Evolutionary conservation across 345 rosid genomes (phyloP).

Genomic region (Eutrema heterophyllum): DNA sequence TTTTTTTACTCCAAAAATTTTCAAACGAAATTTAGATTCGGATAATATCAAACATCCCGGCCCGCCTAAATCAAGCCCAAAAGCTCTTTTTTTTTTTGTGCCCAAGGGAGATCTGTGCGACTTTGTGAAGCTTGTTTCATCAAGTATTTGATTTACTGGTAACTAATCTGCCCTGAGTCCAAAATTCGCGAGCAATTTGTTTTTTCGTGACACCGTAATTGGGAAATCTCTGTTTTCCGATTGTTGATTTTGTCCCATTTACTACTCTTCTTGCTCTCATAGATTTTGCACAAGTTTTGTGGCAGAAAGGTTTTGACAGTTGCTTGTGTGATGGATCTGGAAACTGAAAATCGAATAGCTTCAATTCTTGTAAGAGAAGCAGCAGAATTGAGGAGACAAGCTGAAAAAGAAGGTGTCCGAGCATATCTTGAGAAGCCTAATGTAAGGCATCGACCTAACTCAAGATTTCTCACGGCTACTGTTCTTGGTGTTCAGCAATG

Average conservation of each 20-base stretch:
- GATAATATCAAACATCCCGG: too few species aligned
- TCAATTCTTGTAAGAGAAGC: slow-evolving; percentile 78
- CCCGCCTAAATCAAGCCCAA: too few species aligned
- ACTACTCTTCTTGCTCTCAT: background rate
- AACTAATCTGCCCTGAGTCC: background rate
- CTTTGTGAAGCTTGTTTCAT: slow-evolving; percentile 1
- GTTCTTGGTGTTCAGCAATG: slow-evolving; percentile 93
- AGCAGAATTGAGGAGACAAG: slow-evolving; percentile 60
- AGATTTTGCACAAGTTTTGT: background rate
- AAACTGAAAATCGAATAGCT: slow-evolving; percentile 80
- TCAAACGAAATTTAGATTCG: too few species aligned
- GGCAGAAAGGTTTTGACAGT: background rate
- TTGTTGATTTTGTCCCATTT: background rate
- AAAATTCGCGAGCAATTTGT: background rate
- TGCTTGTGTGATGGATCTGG: slow-evolving; percentile 56
- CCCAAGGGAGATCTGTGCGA: background rate
- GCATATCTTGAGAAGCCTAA: slow-evolving; percentile 62
- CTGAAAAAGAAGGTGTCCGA: slow-evolving; percentile 69
- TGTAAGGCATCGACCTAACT: slow-evolving; percentile 67
- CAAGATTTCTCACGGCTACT: slow-evolving; percentile 87
- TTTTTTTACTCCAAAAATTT: background rate
- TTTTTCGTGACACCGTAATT: background rate
- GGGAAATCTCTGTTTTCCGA: background rate
- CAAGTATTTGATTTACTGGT: background rate
- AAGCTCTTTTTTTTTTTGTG: background rate